These are phyloP conservation scores for Cylindrotheca fusiformis DNA, from an alignment of 108 stramenopile species.

Conservation along the genomic window DNA sequence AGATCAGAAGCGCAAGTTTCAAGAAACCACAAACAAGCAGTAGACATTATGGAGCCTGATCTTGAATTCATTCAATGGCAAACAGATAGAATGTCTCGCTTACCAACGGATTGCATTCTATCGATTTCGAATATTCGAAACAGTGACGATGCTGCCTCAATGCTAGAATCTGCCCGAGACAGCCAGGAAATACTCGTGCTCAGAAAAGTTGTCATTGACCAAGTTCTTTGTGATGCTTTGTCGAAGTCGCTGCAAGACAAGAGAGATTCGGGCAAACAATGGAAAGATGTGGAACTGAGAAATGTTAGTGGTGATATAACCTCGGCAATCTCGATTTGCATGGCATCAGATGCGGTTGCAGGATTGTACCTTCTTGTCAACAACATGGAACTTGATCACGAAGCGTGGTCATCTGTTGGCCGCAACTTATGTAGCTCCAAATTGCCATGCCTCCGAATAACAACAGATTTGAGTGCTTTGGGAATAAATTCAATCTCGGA, in stretches of 20 bases:
- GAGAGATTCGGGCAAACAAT: background rate
- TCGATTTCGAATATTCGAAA: slow-evolving; percentile 2
- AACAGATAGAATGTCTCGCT: too few relatives aligned
- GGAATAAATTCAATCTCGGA: background rate
- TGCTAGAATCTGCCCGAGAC: background rate
- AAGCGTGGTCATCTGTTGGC: background rate
- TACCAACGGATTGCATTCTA: background rate
- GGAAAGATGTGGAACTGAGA: slow-evolving; percentile 2
- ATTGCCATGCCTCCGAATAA: slow-evolving; percentile 3
- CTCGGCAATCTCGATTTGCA: background rate
- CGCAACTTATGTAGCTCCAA: background rate
- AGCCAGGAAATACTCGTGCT: background rate
- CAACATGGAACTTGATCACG: slow-evolving; percentile 1
- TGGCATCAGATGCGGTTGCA: background rate
- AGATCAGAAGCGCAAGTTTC: too few relatives aligned
- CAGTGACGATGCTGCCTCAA: background rate
- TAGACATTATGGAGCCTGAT: too few relatives aligned
- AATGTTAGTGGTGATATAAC: background rate
- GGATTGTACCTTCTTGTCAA: background rate
- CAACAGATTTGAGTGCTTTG: background rate
- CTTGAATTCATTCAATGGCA: too few relatives aligned
- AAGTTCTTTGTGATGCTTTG: background rate
- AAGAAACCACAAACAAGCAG: too few relatives aligned
- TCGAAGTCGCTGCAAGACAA: background rate
- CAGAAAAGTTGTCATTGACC: background rate